Base-by-base conservation (phyloP, 106 monocot genomes). In the Posidonia australis region DNA sequence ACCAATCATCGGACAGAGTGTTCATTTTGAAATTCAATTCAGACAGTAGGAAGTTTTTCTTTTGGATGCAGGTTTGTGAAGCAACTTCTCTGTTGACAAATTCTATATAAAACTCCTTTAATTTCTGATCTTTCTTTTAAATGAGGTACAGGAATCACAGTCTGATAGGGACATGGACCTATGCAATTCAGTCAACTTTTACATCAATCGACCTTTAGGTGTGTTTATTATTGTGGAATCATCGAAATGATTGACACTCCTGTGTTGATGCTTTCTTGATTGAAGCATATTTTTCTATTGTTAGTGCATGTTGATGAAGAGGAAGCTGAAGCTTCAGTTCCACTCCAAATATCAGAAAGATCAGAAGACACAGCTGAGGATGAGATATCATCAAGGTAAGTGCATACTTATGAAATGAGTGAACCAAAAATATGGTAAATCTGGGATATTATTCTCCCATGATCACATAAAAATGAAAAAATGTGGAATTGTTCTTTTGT, bases 51-150 rank as follows among this genome's bases (percentile, higher is more conserved):
- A 96, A 85, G 44, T 84, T 82, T 65, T 90, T 96, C 67, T 90
- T 96, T 64, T 96, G 96, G 96, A 90, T 96, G 90, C 96, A 96
- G 90, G 96, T 62, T 42, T 96, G 27, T 57, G 41, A 36, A 25
- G 11, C 26, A 46, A 54, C 11, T 12, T 11, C 28, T 61, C 26
- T 58, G 12, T 36, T 18, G 7, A 31, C 2, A 19, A 20, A 10
- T 46, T 58, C 17, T 22, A 32, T 46, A 31, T 44, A 24, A 13
- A 6, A 43, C 17, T 18, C 36, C 13, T 63, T 67, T 30, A 7
- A 14, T 70, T 54, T 55, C 44, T 45, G 52, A 64, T 43, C 26
- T 61, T 74, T 13, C 13, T 13, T 71, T 0, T 58, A 7, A 68
- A 36, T 70, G 57, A 70, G 48, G 25, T 11, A 13, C 64, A 96